Percentiles rank a stretch among this genome's conserved stretches.
Conservation (phyloP, 1,284 basidiomycete species). For the Ustilago xerochloae region DNA sequence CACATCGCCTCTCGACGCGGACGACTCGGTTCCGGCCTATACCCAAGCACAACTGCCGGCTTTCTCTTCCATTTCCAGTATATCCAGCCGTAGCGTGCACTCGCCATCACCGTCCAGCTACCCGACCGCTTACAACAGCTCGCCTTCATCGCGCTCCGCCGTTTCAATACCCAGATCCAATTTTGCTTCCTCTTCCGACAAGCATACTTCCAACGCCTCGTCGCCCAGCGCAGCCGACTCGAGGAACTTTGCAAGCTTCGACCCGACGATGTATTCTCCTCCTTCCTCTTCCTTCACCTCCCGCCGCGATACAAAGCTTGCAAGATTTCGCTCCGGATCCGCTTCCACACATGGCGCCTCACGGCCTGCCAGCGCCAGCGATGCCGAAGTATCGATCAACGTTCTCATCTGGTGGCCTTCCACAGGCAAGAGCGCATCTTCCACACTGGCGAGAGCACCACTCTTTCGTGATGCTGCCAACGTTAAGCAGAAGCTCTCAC, state of each 20-base stretch:
- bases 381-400: slow-evolving; percentile 31
- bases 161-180: background rate
- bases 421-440: slow-evolving; percentile 23
- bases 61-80: slow-evolving; percentile 7
- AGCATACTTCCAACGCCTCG: background rate
- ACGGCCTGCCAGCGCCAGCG: slow-evolving; percentile 5
- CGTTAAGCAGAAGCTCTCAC: slow-evolving; percentile 46
- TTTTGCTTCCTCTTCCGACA: background rate
- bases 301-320: slow-evolving; percentile 10
- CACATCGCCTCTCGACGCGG: background rate
- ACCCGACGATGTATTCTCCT: background rate
- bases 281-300: slow-evolving; percentile 1
- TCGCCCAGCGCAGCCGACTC: slow-evolving; percentile 9
- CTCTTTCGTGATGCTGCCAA: slow-evolving; percentile 46
- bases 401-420: slow-evolving; percentile 42
- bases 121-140: background rate
- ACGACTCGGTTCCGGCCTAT: slow-evolving; percentile 11
- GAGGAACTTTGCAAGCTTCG: slow-evolving; percentile 13
- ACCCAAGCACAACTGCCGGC: slow-evolving; percentile 11
- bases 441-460: slow-evolving; percentile 32
- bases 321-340: slow-evolving; percentile 33
- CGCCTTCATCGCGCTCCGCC: slow-evolving; percentile 4
- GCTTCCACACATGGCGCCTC: slow-evolving; percentile 11
- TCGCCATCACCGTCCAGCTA: background rate
- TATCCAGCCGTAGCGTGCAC: background rate